Percentiles rank a stretch among this genome's conserved stretches.
Conservation (phyloP, 2,329 filamentous ascomycete species). For the Basipetospora chlamydospora region DNA sequence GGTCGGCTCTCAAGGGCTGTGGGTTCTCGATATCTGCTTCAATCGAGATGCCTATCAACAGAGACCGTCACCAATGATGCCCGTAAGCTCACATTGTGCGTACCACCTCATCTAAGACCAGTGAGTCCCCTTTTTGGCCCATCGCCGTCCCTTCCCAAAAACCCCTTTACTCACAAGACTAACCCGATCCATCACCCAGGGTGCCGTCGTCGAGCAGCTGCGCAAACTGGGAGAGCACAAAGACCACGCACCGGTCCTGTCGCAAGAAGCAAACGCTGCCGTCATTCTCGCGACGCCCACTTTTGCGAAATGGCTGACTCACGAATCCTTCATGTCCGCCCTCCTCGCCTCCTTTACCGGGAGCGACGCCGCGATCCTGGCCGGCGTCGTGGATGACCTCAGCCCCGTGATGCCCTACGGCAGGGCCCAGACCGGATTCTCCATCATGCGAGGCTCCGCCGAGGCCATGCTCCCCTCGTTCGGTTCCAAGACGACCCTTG, state of each 20-base stretch:
- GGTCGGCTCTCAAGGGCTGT: no score
- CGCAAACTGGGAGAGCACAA: background rate
- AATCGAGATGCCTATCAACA: background rate
- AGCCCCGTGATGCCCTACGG: constrained; percentile 15
- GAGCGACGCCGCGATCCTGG: constrained; percentile 28
- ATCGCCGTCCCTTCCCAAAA: background rate
- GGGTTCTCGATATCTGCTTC: background rate
- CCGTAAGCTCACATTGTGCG: constrained; percentile 1
- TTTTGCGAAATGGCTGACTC: constrained; percentile 32
- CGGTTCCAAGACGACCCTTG: background rate
- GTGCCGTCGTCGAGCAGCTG: constrained; percentile 1
- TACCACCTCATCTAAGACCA: background rate
- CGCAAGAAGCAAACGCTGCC: constrained; percentile 16
- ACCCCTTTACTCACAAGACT: background rate
- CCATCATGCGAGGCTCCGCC: constrained; percentile 6
- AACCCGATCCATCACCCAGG: background rate
- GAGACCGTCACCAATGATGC: constrained; percentile 1
- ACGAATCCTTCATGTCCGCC: constrained; percentile 23
- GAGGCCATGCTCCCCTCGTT: constrained; percentile 6
- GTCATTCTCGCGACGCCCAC: constrained; percentile 35
- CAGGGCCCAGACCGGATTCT: constrained; percentile 6
- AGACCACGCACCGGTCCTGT: background rate
- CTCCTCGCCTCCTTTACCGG: constrained; percentile 9
- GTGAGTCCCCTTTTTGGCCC: background rate
- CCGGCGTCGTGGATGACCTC: constrained; percentile 42